Conservation (phyloP, 2,329 filamentous ascomycete genomes). For the Epichloe glyceriae region DNA sequence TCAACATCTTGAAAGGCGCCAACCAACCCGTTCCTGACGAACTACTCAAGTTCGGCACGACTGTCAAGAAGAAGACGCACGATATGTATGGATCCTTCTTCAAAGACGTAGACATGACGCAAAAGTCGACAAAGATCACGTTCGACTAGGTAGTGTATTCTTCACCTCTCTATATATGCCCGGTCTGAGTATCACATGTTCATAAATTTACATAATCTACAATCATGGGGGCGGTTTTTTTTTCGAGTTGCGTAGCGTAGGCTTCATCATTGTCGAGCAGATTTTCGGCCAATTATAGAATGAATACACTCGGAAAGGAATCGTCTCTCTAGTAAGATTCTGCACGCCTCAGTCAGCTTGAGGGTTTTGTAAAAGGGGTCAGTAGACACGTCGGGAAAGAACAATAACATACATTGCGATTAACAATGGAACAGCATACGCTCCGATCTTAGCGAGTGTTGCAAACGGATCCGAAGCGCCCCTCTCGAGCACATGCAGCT, state of each 20-base stretch:
- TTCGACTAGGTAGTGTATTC: conserved; percentile 48
- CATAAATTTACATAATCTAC: background rate
- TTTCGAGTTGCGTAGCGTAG: background rate
- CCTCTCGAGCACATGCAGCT: conserved; percentile 13
- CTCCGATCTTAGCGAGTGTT: conserved; percentile 33
- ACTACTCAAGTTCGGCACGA: conserved; percentile 89
- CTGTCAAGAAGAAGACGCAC: conserved; percentile 98
- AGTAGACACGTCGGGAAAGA: conserved; percentile 1
- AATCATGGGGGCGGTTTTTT: background rate
- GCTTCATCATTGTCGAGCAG: conserved; percentile 17
- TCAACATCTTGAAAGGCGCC: conserved; percentile 91
- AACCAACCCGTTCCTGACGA: conserved; percentile 84
- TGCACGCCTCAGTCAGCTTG: conserved; percentile 16
- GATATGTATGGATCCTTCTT: conserved; percentile 91
- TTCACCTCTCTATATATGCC: background rate
- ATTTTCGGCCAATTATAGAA: conserved; percentile 24
- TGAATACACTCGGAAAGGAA: conserved; percentile 40
- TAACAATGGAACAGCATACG: conserved; percentile 37
- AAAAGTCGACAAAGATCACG: conserved; percentile 81
- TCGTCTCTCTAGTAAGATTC: conserved; percentile 38
- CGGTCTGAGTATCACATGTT: background rate
- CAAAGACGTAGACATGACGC: conserved; percentile 74
- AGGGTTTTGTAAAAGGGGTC: conserved; percentile 10
- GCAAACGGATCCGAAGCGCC: conserved; percentile 16
- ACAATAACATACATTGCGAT: conserved; percentile 47